Evolutionary conservation across 1,139 yeast species (phyloP), one percentile per base, ranked within the genome.

Genomic region (Suhomyces taliae): DNA sequence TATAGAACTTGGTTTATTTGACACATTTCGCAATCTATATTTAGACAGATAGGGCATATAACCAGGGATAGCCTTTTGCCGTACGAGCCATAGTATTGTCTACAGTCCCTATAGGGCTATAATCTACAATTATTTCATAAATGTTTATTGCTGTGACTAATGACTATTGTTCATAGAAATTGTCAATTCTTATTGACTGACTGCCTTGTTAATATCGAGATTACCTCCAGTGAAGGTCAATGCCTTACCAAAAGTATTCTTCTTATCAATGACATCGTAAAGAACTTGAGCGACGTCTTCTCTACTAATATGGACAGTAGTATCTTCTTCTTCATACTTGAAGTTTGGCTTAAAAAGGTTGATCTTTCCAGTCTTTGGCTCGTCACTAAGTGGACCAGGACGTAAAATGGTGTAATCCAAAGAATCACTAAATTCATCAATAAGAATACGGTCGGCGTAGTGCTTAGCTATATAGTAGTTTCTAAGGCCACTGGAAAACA

Each of bases 401-500:
- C 71, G 77, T 48, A 81, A 60, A 47, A 82, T 79, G 1, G 85
- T 81, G 65, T 67, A 81, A 51, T 78, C 74, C 54, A 80, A 69
- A 12, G 62, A 60, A 9, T 56, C 53, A 19, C 50, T 52, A 50
- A 67, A 69, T 47, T 76, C 70, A 41, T 60, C 50, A 33, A 62
- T 53, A 55, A 82, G 69, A 43, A 74, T 69, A 38, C 76, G 61
- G 58, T 82, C 87, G 1, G 86, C 85, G 51, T 77, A 78, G 57
- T 75, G 78, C 61, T 82, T 82, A 34, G 85, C 81, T 45, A 78
- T 70, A 51, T 66, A 78, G 62, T 80, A 80, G 15, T 73, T 56
- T 34, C 73, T 53, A 10, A 71, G 53, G 0, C 60, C 48, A 3
- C 68, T 55, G 54, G 47, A 52, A 39, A 60, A 73, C 43, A 62